A percentile compares a stretch with the other conserved stretches of the same genome.
These are phyloP conservation scores for Stylosanthes scabra DNA, from an alignment of 331 rosid species.

Conservation along the genomic window DNA sequence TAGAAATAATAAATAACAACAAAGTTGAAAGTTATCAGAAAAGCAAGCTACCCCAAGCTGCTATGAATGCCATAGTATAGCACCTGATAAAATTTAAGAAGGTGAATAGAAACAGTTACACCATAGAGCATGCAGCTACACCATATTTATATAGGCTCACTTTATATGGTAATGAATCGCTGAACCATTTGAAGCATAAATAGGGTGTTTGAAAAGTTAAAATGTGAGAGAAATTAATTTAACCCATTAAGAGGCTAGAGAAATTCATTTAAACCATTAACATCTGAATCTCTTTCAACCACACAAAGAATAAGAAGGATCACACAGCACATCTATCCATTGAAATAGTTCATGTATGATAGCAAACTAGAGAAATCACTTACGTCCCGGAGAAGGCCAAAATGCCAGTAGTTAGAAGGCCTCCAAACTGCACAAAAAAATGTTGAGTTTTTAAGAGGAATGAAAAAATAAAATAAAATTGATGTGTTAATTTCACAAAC, in stretches of 20 bases:
- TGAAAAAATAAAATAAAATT: neutral
- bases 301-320: slow-evolving; percentile 1
- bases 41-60: slow-evolving; percentile 96
- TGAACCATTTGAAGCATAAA: slow-evolving; percentile 12
- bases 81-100: slow-evolving; percentile 59
- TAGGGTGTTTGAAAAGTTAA: no score
- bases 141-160: neutral
- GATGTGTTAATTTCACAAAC: neutral
- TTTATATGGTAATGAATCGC: neutral
- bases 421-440: slow-evolving; percentile 74
- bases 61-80: slow-evolving; percentile 92
- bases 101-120: no score
- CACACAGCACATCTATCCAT: neutral
- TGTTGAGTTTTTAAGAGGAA: no score
- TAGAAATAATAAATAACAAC: slow-evolving; percentile 6
- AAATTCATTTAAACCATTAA: neutral
- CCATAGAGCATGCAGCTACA: no score
- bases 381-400: slow-evolving; percentile 93
- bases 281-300: no score
- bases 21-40: slow-evolving; percentile 48
- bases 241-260: neutral
- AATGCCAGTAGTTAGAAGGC: slow-evolving; percentile 83
- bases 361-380: slow-evolving; percentile 41
- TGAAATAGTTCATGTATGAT: neutral
- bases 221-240: no score